phyloP scores from a whole-genome alignment of 805 yeast species.

The Candida hungchunana region DNA sequence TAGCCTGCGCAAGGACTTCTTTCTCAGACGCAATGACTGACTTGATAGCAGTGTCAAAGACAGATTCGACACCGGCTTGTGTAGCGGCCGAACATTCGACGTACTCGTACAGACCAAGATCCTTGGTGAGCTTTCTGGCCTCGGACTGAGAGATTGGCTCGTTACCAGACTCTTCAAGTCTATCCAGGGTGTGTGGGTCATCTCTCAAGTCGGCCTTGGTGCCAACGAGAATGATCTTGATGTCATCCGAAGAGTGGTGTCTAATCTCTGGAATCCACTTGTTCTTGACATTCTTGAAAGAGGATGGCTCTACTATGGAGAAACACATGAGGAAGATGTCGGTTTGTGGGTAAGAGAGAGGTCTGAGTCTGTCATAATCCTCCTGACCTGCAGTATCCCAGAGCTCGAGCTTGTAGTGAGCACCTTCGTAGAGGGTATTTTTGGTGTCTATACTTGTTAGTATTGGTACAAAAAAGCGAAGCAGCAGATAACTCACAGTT shows the following conservation, averaged over 20 bases:
- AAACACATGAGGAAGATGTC: constrained; percentile 85
- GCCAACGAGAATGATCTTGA: constrained; percentile 71
- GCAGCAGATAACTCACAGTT: constrained; percentile 38
- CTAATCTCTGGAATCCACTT: constrained; percentile 86
- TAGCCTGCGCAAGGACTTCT: constrained; percentile 10
- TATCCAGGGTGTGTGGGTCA: constrained; percentile 67
- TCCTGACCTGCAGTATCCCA: constrained; percentile 98
- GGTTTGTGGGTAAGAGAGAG: constrained; percentile 87
- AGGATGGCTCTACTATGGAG: constrained; percentile 75
- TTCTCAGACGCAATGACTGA: constrained; percentile 43
- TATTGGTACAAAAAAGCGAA: neutral
- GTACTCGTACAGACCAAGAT: constrained; percentile 67
- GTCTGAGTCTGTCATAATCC: constrained; percentile 86
- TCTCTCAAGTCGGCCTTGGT: constrained; percentile 87
- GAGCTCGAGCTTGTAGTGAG: constrained; percentile 76
- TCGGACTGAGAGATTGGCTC: constrained; percentile 60
- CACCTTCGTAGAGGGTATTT: constrained; percentile 75
- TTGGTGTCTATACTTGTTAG: constrained; percentile 65
- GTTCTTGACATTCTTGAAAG: constrained; percentile 73
- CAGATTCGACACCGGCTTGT: constrained; percentile 79
- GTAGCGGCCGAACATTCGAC: constrained; percentile 90
- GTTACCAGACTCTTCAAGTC: constrained; percentile 53
- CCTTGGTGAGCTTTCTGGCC: constrained; percentile 64
- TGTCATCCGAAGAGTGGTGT: constrained; percentile 74
- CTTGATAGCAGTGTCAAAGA: constrained; percentile 78